Conservation (phyloP, 1,284 basidiomycete genomes). For the Chalciporus sp. region DNA sequence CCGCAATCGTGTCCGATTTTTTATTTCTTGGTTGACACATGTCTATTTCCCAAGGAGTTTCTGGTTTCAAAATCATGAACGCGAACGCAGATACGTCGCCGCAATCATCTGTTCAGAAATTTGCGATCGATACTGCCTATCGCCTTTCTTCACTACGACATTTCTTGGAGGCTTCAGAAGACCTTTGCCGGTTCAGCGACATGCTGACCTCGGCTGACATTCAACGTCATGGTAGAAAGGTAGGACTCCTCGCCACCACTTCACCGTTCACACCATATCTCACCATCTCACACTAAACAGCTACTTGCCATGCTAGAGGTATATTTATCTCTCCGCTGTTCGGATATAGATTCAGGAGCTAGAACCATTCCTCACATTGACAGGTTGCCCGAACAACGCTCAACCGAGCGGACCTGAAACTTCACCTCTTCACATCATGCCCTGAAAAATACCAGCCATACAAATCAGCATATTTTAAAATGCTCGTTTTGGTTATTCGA, state of each 20-base stretch:
- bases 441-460: constrained; percentile 29
- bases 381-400: constrained; percentile 40
- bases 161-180: constrained; percentile 38
- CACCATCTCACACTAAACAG: constrained; percentile 16
- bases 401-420: constrained; percentile 34
- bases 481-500: constrained; percentile 37
- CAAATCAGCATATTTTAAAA: constrained; percentile 39
- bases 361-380: background rate
- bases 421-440: constrained; percentile 40
- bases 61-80: constrained; percentile 9
- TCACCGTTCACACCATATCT: constrained; percentile 6
- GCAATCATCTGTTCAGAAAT: constrained; percentile 29
- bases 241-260: constrained; percentile 6
- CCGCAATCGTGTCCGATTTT: constrained; percentile 12
- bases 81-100: constrained; percentile 18
- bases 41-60: constrained; percentile 21
- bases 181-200: constrained; percentile 27
- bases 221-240: constrained; percentile 36
- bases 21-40: constrained; percentile 2
- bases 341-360: background rate
- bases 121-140: constrained; percentile 35
- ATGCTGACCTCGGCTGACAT: constrained; percentile 27
- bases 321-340: constrained; percentile 12
- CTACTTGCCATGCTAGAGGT: constrained; percentile 36
- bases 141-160: constrained; percentile 35